Base-by-base conservation (phyloP, 2,329 filamentous ascomycete genomes). In the Colletotrichum limetticola region DNA sequence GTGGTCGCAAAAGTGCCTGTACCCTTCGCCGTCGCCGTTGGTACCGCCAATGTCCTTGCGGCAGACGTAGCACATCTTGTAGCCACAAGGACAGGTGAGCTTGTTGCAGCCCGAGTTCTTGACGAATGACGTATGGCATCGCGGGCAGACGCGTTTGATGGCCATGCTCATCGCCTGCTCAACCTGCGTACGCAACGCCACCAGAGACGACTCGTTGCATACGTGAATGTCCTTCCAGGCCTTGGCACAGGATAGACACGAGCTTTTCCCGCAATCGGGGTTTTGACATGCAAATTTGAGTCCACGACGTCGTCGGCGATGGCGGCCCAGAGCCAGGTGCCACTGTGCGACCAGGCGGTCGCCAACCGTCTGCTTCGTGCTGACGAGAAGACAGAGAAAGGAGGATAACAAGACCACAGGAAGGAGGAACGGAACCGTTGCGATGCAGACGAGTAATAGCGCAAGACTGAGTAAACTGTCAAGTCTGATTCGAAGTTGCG, bases 11-110 rank as follows among this genome's bases (percentile, higher is more conserved):
- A 98, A 99, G 82, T 99, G 97, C 52, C 91, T 88, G 82, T 99
- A 98, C 0, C 96, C 95, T 80, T 95, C 92, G 60, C 83, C 83
- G 32, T 80, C 76, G 14, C 78, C 80, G 16, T 78, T 83, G 46
- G 77, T 74, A 62, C 89, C 85, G 68, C 87, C 85, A 59, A 93
- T 90, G 78, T 94, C 92, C 76, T 92, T 92, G 53, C 97, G 94
- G 82, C 97, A 99, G 59, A 98, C 91, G 79, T 99, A 99, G 82
- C 97, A 99, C 96, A 98, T 98, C 77, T 94, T 93, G 84, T 98
- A 98, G 9, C 97, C 97, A 83, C 97, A 99, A 19, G 95, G 92
- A 80, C 97, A 98, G 6, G 95, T 96, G 53, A 99, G 88, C 84
- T 98, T 98, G 86, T 99, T 99, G 88, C 97, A 99, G 78, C 97